Conservation (phyloP, 2,329 filamentous ascomycete genomes). For the Fusarium drepaniforme region DNA sequence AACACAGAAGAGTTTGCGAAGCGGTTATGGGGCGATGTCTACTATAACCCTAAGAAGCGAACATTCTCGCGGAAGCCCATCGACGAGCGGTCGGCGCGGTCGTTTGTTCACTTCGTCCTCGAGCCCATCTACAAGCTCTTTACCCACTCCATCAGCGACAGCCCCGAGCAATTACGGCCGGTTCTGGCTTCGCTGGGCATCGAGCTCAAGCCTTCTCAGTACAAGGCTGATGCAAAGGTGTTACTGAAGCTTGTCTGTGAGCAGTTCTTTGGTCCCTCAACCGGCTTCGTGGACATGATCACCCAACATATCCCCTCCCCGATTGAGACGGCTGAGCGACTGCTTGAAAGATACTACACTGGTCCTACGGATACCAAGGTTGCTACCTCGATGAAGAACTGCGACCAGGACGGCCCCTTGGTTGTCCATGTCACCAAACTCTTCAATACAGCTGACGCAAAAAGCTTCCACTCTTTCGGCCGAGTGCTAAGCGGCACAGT, state of each 20-base stretch:
- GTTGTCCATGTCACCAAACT: conserved; percentile 95
- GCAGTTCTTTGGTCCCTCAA: conserved; percentile 93
- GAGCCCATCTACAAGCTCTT: conserved; percentile 99
- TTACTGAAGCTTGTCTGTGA: conserved; percentile 91
- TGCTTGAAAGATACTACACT: conserved; percentile 90
- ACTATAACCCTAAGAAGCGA: conserved; percentile 90
- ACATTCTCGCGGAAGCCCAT: conserved; percentile 91
- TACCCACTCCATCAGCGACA: conserved; percentile 93
- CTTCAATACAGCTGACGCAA: conserved; percentile 91
- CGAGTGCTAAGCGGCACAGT: conserved; percentile 94
- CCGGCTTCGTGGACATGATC: conserved; percentile 96
- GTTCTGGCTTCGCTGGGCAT: conserved; percentile 87
- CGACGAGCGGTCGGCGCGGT: conserved; percentile 84
- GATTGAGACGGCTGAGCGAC: conserved; percentile 78
- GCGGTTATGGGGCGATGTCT: conserved; percentile 95
- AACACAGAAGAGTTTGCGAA: conserved; percentile 86
- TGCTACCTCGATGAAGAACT: conserved; percentile 82
- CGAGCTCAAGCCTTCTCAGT: conserved; percentile 89
- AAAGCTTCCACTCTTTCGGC: conserved; percentile 89
- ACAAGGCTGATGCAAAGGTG: conserved; percentile 89
- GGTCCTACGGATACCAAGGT: conserved; percentile 87
- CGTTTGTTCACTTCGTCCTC: conserved; percentile 94
- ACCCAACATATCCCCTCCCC: conserved; percentile 91
- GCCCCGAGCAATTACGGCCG: conserved; percentile 83
- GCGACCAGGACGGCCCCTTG: conserved; percentile 89